Evolutionary conservation across 331 rosid species (phyloP), one percentile per base, ranked within the genome.

Genomic region (Acacia pycnantha): DNA sequence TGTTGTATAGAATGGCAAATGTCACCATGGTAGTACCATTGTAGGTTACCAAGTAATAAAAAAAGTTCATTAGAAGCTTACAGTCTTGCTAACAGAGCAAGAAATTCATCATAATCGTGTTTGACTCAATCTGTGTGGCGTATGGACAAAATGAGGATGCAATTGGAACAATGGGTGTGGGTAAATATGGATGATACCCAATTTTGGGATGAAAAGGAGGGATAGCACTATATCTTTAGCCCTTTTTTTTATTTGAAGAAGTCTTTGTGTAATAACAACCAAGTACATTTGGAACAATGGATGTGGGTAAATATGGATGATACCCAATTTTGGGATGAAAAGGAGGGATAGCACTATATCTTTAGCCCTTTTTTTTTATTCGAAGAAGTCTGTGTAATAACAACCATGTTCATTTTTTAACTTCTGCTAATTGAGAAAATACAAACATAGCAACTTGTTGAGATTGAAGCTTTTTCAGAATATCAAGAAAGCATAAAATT

Each of bases 391-490:
- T 8, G 11, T 15, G 24, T 16, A 31, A 65, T n/a, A 11, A 65
- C 70, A 31, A 16, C 43, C 21, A 62, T 2, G 69, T 64, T 2
- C 41, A 64, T 64, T 16, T 15, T 27, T 29, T 19, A 26, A 29
- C 41, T 59, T 59, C 33, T 64, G 37, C 22, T 27, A 29, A 64
- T 64, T 29, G 70, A 31, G 70, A 64, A 31, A 61, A n/a, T 59
- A 61, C 27, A 19, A 77, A 58, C 48, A 19, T 69, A 4, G 74
- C 31, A 69, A 80, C 19, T 69, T 84, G 24, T 44, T 69, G 76
- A 61, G n/a, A 47, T 24, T 69, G 51, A 5, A 41, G 47, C 21
- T 19, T 68, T 67, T 19, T 68, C 24, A 66, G 24, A 56, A 8
- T 35, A 70, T 80, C 56, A 80, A 43, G 33, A 54, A 29, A 41